phyloP scores from a whole-genome alignment of 257 asterid genomes.

The Solanum paucissectum region DNA sequence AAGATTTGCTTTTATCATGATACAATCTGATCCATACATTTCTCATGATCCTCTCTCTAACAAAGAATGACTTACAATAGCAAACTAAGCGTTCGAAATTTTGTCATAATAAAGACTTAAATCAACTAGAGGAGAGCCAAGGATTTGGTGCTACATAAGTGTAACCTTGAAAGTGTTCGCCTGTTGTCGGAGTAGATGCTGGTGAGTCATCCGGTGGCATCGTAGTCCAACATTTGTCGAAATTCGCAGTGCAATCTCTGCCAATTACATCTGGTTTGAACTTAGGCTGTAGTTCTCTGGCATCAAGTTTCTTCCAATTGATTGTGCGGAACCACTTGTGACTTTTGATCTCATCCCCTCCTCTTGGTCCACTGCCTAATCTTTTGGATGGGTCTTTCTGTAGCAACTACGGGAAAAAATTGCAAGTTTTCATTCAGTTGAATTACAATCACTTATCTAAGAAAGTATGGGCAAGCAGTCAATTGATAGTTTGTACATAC shows the following conservation, averaged over 20 bases:
- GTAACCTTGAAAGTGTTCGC: conserved; percentile 84
- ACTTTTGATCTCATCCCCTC: conserved; percentile 71
- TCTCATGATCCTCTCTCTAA: background rate
- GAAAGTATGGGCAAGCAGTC: background rate
- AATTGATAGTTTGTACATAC: conserved; percentile 8
- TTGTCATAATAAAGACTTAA: background rate
- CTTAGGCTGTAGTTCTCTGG: conserved; percentile 54
- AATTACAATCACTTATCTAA: background rate
- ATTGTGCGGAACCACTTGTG: conserved; percentile 72
- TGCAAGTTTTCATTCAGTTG: background rate
- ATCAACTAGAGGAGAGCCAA: conserved; percentile 52
- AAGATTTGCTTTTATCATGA: background rate
- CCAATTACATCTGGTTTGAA: conserved; percentile 81
- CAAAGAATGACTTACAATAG: background rate
- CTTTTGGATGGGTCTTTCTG: conserved; percentile 70
- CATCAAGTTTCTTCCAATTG: conserved; percentile 79
- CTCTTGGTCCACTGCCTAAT: conserved; percentile 71
- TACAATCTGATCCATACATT: background rate
- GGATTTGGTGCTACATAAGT: conserved; percentile 76
- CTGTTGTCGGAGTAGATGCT: conserved; percentile 78
- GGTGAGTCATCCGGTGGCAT: conserved; percentile 93
- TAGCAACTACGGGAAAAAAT: conserved; percentile 33
- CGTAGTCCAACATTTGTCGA: conserved; percentile 77
- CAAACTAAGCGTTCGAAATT: background rate
- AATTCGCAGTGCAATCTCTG: conserved; percentile 79